These are phyloP conservation scores for Pogostemon cablin DNA, from an alignment of 257 asterid species.

Conservation along the genomic window DNA sequence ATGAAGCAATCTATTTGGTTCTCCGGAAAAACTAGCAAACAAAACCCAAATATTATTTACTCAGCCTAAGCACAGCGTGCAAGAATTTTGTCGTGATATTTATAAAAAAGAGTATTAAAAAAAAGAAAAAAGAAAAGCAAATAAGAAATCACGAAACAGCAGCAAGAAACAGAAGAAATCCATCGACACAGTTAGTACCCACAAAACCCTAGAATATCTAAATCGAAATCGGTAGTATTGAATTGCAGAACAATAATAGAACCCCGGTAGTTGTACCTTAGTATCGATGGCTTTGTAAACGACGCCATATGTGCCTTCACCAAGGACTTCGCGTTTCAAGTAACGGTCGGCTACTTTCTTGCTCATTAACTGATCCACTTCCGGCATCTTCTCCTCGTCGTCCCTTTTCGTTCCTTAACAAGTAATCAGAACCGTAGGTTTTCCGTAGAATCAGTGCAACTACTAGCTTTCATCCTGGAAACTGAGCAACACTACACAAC, in stretches of 20 bases:
- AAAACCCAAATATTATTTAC: not conserved
- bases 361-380: conserved; percentile 44
- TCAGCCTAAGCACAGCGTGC: conserved; percentile 19
- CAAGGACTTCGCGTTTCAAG: conserved; percentile 78
- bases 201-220: conserved; percentile 25
- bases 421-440: conserved; percentile 18
- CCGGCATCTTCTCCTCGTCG: conserved; percentile 44
- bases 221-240: not conserved
- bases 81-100: not conserved
- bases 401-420: conserved; percentile 21
- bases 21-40: conserved; percentile 13
- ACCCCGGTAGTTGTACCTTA: conserved; percentile 52
- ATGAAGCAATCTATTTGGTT: conserved; percentile 7
- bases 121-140: not conserved
- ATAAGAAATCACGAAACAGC: not conserved
- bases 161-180: not conserved
- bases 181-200: not conserved
- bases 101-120: not conserved
- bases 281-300: conserved; percentile 91
- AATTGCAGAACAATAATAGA: conserved; percentile 7
- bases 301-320: conserved; percentile 94
- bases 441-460: not conserved
- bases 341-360: conserved; percentile 94
- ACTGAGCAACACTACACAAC: conserved; percentile 2
- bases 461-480: conserved; percentile 6